Percentiles rank a stretch among this genome's conserved stretches.
Conservation (phyloP, 257 asterid species). For the Ajuga chamaepitys region DNA sequence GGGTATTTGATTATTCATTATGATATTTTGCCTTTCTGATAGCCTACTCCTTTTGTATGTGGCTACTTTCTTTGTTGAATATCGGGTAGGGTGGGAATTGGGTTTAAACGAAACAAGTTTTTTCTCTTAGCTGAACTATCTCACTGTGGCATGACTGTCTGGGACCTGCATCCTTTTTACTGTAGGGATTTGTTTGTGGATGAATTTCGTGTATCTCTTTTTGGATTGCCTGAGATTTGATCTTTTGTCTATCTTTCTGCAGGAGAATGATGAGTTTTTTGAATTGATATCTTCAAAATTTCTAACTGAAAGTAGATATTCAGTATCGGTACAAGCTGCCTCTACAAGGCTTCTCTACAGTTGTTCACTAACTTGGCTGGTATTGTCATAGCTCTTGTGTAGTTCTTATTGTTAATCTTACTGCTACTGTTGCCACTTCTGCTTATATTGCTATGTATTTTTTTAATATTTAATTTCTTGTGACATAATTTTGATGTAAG, state of each 20-base stretch:
- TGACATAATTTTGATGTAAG: constrained; percentile 18
- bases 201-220: neutral
- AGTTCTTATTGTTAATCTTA: neutral
- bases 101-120: neutral
- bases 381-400: constrained; percentile 21
- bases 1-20: constrained; percentile 39
- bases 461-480: constrained; percentile 4
- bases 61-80: neutral
- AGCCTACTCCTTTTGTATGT: neutral
- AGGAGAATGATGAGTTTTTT: constrained; percentile 94
- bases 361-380: constrained; percentile 92
- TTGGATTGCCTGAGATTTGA: constrained; percentile 1
- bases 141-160: neutral
- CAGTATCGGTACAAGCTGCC: constrained; percentile 70
- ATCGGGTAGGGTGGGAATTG: neutral
- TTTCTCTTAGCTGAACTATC: neutral
- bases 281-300: constrained; percentile 76
- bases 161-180: neutral
- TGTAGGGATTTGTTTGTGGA: constrained; percentile 9
- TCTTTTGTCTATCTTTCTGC: constrained; percentile 25
- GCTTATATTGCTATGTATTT: neutral
- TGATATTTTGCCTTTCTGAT: constrained; percentile 4
- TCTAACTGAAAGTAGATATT: constrained; percentile 61
- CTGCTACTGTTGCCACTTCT: too few relatives aligned
- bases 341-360: constrained; percentile 82